Percentiles rank a stretch among this genome's conserved stretches.
Evolutionary conservation across 2,329 filamentous ascomycete species (phyloP).

Genomic region (Xylariaceae sp.): DNA sequence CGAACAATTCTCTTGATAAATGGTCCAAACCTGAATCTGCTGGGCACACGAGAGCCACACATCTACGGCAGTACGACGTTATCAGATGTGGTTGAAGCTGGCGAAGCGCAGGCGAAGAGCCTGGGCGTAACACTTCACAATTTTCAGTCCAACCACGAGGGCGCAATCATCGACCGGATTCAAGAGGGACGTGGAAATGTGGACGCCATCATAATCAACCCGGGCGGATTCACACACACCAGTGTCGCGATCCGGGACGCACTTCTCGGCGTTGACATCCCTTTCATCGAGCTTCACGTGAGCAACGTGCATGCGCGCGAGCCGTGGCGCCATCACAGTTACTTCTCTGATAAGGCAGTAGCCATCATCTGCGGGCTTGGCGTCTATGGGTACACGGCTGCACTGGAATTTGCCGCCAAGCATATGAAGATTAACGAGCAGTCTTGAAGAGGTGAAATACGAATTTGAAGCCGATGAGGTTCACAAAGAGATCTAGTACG

Average conservation of each 20-base stretch:
- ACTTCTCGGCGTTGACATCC: slow-evolving; percentile 62
- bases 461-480: too few relatives aligned
- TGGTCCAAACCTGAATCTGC: slow-evolving; percentile 78
- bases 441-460: slow-evolving; percentile 4
- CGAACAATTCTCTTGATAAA: slow-evolving; percentile 67
- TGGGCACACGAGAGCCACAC: slow-evolving; percentile 69
- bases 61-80: slow-evolving; percentile 71
- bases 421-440: slow-evolving; percentile 41
- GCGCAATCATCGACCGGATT: slow-evolving; percentile 68
- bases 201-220: slow-evolving; percentile 71
- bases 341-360: slow-evolving; percentile 70
- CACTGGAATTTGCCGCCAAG: slow-evolving; percentile 50
- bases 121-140: slow-evolving; percentile 48
- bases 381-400: slow-evolving; percentile 57
- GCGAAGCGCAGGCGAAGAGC: slow-evolving; percentile 44
- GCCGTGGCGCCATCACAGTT: slow-evolving; percentile 64
- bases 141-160: slow-evolving; percentile 78
- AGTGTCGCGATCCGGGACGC: slow-evolving; percentile 74
- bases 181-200: slow-evolving; percentile 56
- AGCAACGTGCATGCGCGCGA: slow-evolving; percentile 72
- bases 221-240: slow-evolving; percentile 71
- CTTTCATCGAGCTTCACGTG: slow-evolving; percentile 75
- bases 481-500: too few relatives aligned
- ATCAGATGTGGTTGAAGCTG: slow-evolving; percentile 51
- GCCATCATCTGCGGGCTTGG: slow-evolving; percentile 70